phyloP scores from a whole-genome alignment of 345 rosid species.

The Hibiscus syriacus region DNA sequence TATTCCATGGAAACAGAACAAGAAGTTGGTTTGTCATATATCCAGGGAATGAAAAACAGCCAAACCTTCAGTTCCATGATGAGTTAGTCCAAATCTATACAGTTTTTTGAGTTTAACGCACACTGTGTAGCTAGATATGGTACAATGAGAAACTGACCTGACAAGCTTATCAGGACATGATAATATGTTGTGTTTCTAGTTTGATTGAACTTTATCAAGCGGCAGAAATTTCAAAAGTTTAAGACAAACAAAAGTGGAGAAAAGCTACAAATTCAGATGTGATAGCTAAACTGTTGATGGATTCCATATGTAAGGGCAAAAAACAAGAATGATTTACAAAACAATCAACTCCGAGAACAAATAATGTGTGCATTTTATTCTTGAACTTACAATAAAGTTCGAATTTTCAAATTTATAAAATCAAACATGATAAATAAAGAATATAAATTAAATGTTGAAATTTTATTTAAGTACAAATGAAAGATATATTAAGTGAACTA shows the following conservation, averaged over 20 bases:
- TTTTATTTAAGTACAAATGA: no score
- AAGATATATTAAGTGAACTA: no score
- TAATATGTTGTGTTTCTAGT: constrained; percentile 1
- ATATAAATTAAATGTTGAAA: no score
- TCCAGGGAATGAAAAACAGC: neutral
- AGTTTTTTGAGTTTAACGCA: neutral
- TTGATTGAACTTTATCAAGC: neutral
- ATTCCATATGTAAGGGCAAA: neutral
- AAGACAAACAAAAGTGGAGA: neutral
- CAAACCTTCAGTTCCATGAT: neutral
- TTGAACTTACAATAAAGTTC: no score
- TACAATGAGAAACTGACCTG: neutral
- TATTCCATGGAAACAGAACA: neutral
- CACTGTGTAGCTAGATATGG: neutral
- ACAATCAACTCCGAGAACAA: no score
- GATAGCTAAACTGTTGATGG: neutral
- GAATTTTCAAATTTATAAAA: no score
- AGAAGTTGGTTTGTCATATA: neutral
- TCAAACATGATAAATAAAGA: no score
- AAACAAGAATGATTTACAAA: constrained; percentile 1
- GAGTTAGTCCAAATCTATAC: neutral
- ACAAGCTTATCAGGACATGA: constrained; percentile 4
- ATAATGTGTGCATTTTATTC: no score
- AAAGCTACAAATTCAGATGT: neutral
- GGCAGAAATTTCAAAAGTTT: neutral